These are phyloP conservation scores for Phytophthora tentaculata DNA, from an alignment of 352 stramenopile genomes.

Conservation along the genomic window DNA sequence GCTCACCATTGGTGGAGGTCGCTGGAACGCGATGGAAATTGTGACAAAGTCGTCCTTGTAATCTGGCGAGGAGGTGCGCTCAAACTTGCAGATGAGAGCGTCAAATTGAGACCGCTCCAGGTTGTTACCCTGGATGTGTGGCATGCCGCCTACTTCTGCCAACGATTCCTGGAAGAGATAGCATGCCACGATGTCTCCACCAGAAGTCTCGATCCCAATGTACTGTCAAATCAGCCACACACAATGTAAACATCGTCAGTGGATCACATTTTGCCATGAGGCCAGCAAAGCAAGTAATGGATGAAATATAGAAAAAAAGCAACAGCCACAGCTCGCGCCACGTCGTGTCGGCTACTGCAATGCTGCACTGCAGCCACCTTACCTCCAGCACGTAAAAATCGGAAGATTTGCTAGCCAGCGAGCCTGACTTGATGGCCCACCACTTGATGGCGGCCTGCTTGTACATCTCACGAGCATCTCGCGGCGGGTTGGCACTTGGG, in stretches of 20 bases:
- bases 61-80: slow-evolving; percentile 65
- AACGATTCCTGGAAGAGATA: slow-evolving; percentile 90
- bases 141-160: slow-evolving; percentile 82
- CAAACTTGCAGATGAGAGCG: slow-evolving; percentile 87
- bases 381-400: slow-evolving; percentile 89
- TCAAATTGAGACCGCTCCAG: slow-evolving; percentile 87
- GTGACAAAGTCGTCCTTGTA: slow-evolving; percentile 79
- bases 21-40: slow-evolving; percentile 89
- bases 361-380: slow-evolving; percentile 6
- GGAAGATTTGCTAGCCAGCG: slow-evolving; percentile 78
- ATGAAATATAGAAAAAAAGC: slow-evolving; percentile 33
- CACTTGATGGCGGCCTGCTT: slow-evolving; percentile 91
- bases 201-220: slow-evolving; percentile 81
- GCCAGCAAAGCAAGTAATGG: slow-evolving; percentile 19
- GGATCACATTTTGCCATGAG: slow-evolving; percentile 12
- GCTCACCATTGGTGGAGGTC: slow-evolving; percentile 77
- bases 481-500: slow-evolving; percentile 69
- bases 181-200: slow-evolving; percentile 79
- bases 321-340: slow-evolving; percentile 2
- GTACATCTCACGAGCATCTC: slow-evolving; percentile 78
- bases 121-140: slow-evolving; percentile 79
- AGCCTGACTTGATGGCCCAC: slow-evolving; percentile 88
- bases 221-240: slow-evolving; percentile 47
- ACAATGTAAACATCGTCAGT: slow-evolving; percentile 34
- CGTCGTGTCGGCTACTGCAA: slow-evolving; percentile 11